phyloP scores from a whole-genome alignment of 179 eudicot genomes.

The Spergularia azorica region DNA sequence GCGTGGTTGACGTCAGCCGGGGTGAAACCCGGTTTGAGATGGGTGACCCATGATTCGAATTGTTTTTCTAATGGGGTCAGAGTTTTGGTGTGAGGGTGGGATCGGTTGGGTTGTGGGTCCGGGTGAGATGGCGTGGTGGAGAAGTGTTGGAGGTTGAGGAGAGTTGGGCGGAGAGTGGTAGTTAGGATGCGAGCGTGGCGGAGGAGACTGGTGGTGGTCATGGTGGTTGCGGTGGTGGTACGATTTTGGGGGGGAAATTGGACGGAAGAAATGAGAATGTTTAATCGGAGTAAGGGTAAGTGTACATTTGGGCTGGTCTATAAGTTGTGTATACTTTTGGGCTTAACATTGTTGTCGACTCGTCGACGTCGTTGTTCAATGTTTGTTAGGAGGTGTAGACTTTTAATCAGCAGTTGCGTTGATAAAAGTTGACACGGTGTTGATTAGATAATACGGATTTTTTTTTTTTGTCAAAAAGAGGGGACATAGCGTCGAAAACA shows the following conservation, averaged over 20 bases:
- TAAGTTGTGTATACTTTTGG: too few relatives aligned
- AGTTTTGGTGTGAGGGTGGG: constrained; percentile 33
- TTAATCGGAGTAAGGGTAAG: too few relatives aligned
- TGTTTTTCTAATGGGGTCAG: constrained; percentile 66
- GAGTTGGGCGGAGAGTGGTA: constrained; percentile 24
- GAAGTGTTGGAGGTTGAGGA: constrained; percentile 28
- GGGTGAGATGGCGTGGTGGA: constrained; percentile 29
- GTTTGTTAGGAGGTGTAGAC: too few relatives aligned
- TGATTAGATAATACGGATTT: too few relatives aligned
- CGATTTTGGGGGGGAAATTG: too few relatives aligned
- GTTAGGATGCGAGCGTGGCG: constrained; percentile 26
- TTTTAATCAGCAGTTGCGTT: too few relatives aligned
- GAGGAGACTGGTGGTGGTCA: constrained; percentile 30
- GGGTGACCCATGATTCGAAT: constrained; percentile 70
- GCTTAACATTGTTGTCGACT: too few relatives aligned
- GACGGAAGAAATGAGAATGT: neutral
- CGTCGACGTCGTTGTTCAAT: too few relatives aligned
- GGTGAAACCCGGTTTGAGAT: constrained; percentile 81
- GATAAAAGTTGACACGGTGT: too few relatives aligned
- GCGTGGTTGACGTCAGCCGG: constrained; percentile 62
- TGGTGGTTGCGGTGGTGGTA: constrained; percentile 12
- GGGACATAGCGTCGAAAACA: too few relatives aligned
- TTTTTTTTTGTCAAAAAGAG: too few relatives aligned
- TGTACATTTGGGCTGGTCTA: too few relatives aligned
- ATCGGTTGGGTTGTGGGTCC: constrained; percentile 25